A percentile compares a stretch with the other conserved stretches of the same genome.
These are phyloP conservation scores for Gynostemma pentaphyllum DNA, from an alignment of 306 rosid genomes.

Conservation along the genomic window DNA sequence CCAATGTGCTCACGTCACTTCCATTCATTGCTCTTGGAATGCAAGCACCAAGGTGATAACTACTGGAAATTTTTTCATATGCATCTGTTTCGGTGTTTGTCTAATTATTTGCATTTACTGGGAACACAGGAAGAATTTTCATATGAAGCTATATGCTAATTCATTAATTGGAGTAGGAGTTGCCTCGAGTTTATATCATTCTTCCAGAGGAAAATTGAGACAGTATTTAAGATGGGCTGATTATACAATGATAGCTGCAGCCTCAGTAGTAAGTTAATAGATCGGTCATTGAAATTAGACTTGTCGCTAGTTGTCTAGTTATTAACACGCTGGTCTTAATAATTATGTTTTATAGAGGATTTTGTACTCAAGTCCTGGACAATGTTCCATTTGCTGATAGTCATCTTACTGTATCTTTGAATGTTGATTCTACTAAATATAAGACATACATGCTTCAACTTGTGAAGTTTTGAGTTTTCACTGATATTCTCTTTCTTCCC, in stretches of 20 bases:
- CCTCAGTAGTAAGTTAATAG: conserved; percentile 68
- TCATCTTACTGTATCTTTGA: background rate
- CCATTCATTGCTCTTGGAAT: conserved; percentile 84
- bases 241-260: conserved; percentile 89
- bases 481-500: background rate
- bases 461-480: background rate
- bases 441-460: background rate
- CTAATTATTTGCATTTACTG: conserved; percentile 8
- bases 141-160: conserved; percentile 79
- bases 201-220: conserved; percentile 68
- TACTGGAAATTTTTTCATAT: conserved; percentile 12
- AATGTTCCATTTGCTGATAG: background rate
- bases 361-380: too few species aligned
- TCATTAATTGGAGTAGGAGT: conserved; percentile 97
- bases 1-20: conserved; percentile 81
- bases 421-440: background rate
- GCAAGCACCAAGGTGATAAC: conserved; percentile 65
- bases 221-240: conserved; percentile 81
- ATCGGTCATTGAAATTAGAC: background rate
- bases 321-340: too few species aligned
- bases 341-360: too few species aligned
- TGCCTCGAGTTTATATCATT: conserved; percentile 85
- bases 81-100: conserved; percentile 1
- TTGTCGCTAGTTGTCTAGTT: background rate
- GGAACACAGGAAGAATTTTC: conserved; percentile 57